Evolutionary conservation across 768 basidiomycete genomes (phyloP), one percentile per base, ranked within the genome.

Genomic region (Lactarius sp.): DNA sequence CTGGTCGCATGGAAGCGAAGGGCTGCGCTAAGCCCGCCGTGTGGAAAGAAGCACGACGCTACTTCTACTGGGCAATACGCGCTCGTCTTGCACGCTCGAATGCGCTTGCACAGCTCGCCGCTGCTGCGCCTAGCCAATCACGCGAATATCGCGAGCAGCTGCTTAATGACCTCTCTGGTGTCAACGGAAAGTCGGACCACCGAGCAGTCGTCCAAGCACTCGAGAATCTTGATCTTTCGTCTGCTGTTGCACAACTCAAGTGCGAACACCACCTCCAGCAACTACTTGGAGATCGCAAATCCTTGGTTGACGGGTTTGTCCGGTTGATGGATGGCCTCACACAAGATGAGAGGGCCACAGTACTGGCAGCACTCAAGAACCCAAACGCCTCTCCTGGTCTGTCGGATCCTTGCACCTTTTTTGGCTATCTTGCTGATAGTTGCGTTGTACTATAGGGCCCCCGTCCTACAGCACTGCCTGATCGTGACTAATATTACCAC

Each of bases 1-100:
- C 85, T 51, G 94, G 94, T 53, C 92, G 95, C 52, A 96, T 97
- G 94, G 92, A 97, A 76, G 95, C 95, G 33, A 98, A 98, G 77
- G 94, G 92, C 18, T 95, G 95, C 68, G 95, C 95, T 8, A 88
- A 87, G 65, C 81, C 92, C 20, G 80, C 85, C 34, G 83, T 86
- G 52, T 98, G 95, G 95, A 92, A 90, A 75, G 82, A 90, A 57
- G 85, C 94, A 60, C 87, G 93, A 63, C 84, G 94, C 65, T 82
- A 86, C 71, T 95, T 98, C 82, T 96, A 96, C 77, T 97, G 94
- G 94, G 85, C 90, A 49, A 81, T 92, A 36, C 88, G 95, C 50
- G 87, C 88, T n/a, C 86, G 88, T 57, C 76, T 91, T 37, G 88
- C 88, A 31, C 84, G 82, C 59, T 87, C 87, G 1, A 76, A 78